phyloP scores from a whole-genome alignment of 345 rosid species.

The Garcia nutans region DNA sequence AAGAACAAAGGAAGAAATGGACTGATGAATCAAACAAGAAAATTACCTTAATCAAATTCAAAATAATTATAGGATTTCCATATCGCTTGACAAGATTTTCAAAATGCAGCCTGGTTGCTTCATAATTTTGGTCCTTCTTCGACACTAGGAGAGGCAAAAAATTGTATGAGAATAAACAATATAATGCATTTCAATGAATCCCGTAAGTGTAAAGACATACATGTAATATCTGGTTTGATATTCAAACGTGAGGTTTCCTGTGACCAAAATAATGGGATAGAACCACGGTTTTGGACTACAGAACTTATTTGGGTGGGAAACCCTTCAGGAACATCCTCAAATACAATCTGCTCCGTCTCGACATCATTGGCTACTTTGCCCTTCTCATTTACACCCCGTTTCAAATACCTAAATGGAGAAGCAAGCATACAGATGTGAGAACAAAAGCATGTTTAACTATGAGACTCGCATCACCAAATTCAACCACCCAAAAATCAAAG shows the following conservation, averaged over 20 bases:
- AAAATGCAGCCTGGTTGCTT: slow-evolving; percentile 93
- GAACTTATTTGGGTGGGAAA: slow-evolving; percentile 78
- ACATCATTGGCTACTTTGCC: slow-evolving; percentile 99
- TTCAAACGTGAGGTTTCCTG: slow-evolving; percentile 97
- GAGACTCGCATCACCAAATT: neutral
- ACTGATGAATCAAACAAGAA: slow-evolving; percentile 15
- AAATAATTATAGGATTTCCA: slow-evolving; percentile 89
- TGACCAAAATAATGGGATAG: slow-evolving; percentile 98
- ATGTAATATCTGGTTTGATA: slow-evolving; percentile 87
- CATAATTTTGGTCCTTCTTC: slow-evolving; percentile 79
- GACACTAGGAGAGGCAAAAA: slow-evolving; percentile 59
- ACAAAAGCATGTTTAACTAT: neutral
- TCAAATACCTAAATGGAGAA: slow-evolving; percentile 64
- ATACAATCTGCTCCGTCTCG: slow-evolving; percentile 95
- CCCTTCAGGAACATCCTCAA: slow-evolving; percentile 71
- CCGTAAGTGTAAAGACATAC: slow-evolving; percentile 48
- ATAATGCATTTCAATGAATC: slow-evolving; percentile 10
- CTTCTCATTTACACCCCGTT: slow-evolving; percentile 93
- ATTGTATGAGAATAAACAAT: slow-evolving; percentile 14
- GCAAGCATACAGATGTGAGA: neutral
- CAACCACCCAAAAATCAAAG: neutral
- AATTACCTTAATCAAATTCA: slow-evolving; percentile 88
- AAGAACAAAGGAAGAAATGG: neutral
- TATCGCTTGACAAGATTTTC: slow-evolving; percentile 86
- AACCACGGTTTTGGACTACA: slow-evolving; percentile 96